phyloP scores from a whole-genome alignment of 208 protist species.

The Leishmania arabica region DNA sequence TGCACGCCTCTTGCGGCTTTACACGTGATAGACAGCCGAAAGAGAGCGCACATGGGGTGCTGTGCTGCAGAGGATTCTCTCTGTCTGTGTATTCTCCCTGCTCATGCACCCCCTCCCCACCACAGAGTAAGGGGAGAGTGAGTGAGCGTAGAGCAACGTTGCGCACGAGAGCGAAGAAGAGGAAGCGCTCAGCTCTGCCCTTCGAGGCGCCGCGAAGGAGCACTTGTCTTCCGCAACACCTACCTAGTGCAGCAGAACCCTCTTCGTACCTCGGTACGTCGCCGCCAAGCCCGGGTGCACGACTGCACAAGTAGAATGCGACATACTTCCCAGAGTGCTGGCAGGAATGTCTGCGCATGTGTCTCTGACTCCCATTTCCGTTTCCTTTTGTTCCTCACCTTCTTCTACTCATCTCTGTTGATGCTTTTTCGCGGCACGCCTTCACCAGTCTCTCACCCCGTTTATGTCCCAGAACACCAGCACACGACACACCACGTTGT shows the following conservation, averaged over 20 bases:
- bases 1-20: neutral
- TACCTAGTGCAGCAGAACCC: neutral
- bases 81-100: neutral
- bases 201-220: neutral
- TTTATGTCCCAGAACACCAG: neutral
- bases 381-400: neutral
- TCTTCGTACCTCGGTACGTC: neutral
- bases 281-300: neutral
- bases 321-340: neutral
- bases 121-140: no score
- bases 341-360: neutral
- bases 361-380: neutral
- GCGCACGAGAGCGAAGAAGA: neutral
- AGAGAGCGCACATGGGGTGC: neutral
- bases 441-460: neutral
- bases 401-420: neutral
- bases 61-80: neutral
- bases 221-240: neutral
- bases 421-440: neutral
- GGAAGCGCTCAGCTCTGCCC: neutral
- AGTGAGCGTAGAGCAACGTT: neutral
- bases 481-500: neutral
- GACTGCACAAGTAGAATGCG: neutral
- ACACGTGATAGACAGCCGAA: neutral
- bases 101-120: neutral